These are phyloP conservation scores for Epichloe hybrida DNA, from an alignment of 2,329 filamentous ascomycete genomes.

Conservation along the genomic window DNA sequence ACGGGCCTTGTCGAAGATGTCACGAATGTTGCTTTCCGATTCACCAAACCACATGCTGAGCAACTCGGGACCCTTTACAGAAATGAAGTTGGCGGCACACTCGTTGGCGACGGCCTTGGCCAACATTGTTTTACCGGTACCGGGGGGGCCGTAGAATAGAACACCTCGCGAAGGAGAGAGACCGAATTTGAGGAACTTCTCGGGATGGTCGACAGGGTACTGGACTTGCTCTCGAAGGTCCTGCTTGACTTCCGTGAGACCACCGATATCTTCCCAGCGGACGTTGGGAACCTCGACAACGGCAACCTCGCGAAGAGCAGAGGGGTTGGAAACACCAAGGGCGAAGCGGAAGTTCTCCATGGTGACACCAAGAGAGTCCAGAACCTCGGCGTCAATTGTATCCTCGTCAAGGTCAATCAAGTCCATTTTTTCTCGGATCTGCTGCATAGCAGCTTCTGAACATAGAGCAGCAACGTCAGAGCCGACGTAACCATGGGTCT, in stretches of 20 bases:
- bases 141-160: conserved; percentile 94
- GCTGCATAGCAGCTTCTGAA: conserved; percentile 98
- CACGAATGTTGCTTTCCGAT: conserved; percentile 98
- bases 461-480: conserved; percentile 97
- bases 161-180: conserved; percentile 96
- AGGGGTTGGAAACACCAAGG: conserved; percentile 95
- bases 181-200: conserved; percentile 99
- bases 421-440: conserved; percentile 99
- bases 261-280: conserved; percentile 99
- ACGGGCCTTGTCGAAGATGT: conserved; percentile 99
- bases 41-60: conserved; percentile 99
- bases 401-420: conserved; percentile 98
- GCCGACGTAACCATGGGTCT: conserved; percentile 98
- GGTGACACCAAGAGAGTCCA: conserved; percentile 94
- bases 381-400: conserved; percentile 94
- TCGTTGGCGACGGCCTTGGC: conserved; percentile 99
- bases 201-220: conserved; percentile 97
- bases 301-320: conserved; percentile 93
- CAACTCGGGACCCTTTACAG: conserved; percentile 94
- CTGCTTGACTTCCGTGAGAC: conserved; percentile 95
- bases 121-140: conserved; percentile 99
- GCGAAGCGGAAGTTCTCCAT: conserved; percentile 99
- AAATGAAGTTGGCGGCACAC: conserved; percentile 99
- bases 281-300: conserved; percentile 99
- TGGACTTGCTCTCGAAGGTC: conserved; percentile 98